Percentiles rank a stretch among this genome's conserved stretches.
Evolutionary conservation across 768 basidiomycete species (phyloP).

Genomic region (Pholiota microspora): DNA sequence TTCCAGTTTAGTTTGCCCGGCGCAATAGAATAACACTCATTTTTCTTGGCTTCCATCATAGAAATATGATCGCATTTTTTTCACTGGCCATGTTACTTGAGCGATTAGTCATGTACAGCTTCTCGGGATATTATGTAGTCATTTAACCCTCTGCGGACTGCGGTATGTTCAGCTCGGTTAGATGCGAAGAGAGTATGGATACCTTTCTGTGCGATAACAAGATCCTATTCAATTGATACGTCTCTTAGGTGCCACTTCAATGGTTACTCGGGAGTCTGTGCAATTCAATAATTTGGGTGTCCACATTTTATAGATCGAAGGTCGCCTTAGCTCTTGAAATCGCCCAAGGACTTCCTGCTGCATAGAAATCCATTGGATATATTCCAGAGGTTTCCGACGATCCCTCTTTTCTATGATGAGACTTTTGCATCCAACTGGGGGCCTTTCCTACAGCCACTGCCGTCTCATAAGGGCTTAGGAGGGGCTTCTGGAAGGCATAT

Average conservation of each 20-base stretch:
- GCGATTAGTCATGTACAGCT: too few relatives aligned
- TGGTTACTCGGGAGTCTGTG: too few relatives aligned
- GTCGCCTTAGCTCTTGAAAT: conserved; percentile 55
- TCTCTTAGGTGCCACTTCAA: too few relatives aligned
- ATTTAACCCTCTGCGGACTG: background rate
- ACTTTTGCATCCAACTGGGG: conserved; percentile 59
- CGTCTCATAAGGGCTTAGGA: conserved; percentile 92
- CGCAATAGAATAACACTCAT: too few relatives aligned
- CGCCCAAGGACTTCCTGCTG: conserved; percentile 77
- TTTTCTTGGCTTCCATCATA: too few relatives aligned
- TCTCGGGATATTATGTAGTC: too few relatives aligned
- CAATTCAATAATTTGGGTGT: background rate
- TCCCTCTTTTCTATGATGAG: conserved; percentile 18
- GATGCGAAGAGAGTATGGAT: background rate
- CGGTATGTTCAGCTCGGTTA: background rate
- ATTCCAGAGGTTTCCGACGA: conserved; percentile 32
- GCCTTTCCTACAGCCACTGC: conserved; percentile 76
- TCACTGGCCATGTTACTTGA: too few relatives aligned
- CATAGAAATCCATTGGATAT: conserved; percentile 98
- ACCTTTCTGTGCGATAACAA: background rate
- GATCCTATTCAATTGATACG: too few relatives aligned
- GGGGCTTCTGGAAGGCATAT: conserved; percentile 86
- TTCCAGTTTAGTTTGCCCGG: too few relatives aligned
- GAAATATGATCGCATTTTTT: too few relatives aligned
- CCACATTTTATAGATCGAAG: conserved; percentile 28